These are phyloP conservation scores for Aspergillus candidus DNA, from an alignment of 2,329 filamentous ascomycete species.

Conservation along the genomic window DNA sequence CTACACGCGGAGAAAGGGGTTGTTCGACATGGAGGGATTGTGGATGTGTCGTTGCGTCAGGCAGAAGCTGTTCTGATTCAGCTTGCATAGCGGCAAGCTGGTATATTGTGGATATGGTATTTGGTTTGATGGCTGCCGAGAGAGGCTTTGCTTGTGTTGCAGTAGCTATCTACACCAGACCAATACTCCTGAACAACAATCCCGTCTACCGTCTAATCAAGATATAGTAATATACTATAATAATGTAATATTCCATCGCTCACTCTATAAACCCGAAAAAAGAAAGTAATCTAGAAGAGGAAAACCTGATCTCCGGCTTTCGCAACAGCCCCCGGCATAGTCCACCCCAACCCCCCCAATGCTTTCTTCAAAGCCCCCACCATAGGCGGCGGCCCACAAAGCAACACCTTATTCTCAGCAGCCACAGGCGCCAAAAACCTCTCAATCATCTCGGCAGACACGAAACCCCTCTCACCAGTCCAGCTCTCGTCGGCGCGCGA, in stretches of 20 bases:
- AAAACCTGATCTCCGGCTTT: constrained; percentile 52
- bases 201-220: too few relatives aligned
- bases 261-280: too few relatives aligned
- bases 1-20: not conserved
- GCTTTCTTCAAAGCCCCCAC: constrained; percentile 50
- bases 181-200: not conserved
- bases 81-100: too few relatives aligned
- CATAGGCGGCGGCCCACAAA: constrained; percentile 58
- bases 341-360: constrained; percentile 45
- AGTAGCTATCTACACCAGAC: constrained; percentile 18
- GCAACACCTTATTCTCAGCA: constrained; percentile 46
- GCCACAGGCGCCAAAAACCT: constrained; percentile 40
- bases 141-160: too few relatives aligned
- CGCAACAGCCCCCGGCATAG: constrained; percentile 42
- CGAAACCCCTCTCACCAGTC: constrained; percentile 44
- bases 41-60: not conserved
- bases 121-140: too few relatives aligned
- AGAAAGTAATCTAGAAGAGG: constrained; percentile 35
- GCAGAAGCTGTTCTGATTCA: constrained; percentile 5
- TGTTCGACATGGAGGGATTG: not conserved
- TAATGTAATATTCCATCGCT: too few relatives aligned
- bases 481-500: constrained; percentile 42
- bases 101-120: too few relatives aligned
- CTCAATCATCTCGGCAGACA: constrained; percentile 47
- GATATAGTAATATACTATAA: too few relatives aligned